Evolutionary conservation across 208 protist species (phyloP).

Genomic region (Trichomonas gallinae): DNA sequence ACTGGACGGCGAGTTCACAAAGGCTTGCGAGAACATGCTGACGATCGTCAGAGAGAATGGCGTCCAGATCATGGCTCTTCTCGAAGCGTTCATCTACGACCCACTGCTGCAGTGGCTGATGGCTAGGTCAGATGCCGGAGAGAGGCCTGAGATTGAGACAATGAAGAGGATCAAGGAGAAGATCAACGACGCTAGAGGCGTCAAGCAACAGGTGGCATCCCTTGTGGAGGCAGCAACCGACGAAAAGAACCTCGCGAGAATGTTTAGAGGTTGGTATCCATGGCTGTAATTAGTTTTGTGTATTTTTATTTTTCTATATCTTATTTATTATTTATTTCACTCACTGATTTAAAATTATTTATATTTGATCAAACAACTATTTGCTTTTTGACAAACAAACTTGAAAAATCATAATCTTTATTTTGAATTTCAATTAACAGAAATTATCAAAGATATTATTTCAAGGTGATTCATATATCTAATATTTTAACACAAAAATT

Average conservation of each 20-base stretch:
- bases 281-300: conserved; percentile 17
- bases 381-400: too few relatives aligned
- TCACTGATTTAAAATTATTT: not conserved
- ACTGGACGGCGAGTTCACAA: not conserved
- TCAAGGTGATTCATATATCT: too few relatives aligned
- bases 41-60: not conserved
- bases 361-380: not conserved
- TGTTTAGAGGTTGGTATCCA: conserved; percentile 32
- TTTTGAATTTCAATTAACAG: too few relatives aligned
- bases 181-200: not conserved
- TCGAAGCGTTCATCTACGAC: conserved; percentile 16
- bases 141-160: not conserved
- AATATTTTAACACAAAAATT: too few relatives aligned
- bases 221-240: conserved; percentile 27
- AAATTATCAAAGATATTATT: too few relatives aligned
- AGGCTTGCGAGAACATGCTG: not conserved
- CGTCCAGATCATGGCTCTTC: not conserved
- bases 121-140: not conserved
- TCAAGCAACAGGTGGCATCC: conserved; percentile 6
- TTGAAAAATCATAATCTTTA: too few relatives aligned
- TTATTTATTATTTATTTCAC: not conserved
- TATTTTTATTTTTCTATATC: not conserved
- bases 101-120: not conserved
- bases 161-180: not conserved
- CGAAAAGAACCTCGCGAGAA: not conserved